Evolutionary conservation across 306 rosid genomes (phyloP).

Genomic region (Inga leiocalycina): DNA sequence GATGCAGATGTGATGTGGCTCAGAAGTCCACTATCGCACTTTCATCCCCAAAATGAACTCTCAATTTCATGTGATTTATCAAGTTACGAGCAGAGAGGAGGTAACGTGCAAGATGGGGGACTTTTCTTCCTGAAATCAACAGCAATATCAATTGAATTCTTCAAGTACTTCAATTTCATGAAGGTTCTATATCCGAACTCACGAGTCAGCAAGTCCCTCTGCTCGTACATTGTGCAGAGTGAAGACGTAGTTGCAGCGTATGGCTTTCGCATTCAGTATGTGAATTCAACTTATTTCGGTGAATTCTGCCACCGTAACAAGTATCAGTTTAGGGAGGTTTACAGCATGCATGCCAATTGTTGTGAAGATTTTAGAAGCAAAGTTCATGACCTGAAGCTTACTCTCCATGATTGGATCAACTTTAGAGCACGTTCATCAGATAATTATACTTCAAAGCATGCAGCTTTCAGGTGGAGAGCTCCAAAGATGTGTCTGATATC

Average conservation of each 20-base stretch:
- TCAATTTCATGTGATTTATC: slow-evolving; percentile 47
- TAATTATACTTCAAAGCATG: slow-evolving; percentile 22
- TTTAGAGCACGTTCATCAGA: slow-evolving; percentile 28
- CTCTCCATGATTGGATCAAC: slow-evolving; percentile 58
- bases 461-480: slow-evolving; percentile 42
- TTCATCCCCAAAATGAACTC: slow-evolving; percentile 8
- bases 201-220: slow-evolving; percentile 35
- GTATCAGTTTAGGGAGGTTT: slow-evolving; percentile 29
- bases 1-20: slow-evolving; percentile 68
- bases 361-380: slow-evolving; percentile 50
- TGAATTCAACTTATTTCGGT: slow-evolving; percentile 38
- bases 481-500: slow-evolving; percentile 45
- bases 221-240: slow-evolving; percentile 20
- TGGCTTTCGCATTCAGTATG: slow-evolving; percentile 25
- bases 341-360: slow-evolving; percentile 58
- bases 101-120: slow-evolving; percentile 27
- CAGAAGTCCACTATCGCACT: slow-evolving; percentile 50
- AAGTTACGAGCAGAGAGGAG: slow-evolving; percentile 19
- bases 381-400: slow-evolving; percentile 57
- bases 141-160: slow-evolving; percentile 8
- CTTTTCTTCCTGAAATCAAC: slow-evolving; percentile 31
- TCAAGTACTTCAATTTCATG: slow-evolving; percentile 19
- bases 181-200: slow-evolving; percentile 37
- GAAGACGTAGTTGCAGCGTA: not conserved
- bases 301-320: slow-evolving; percentile 49